Conservation (phyloP, 192 early-diverging fungal genomes). For the Chytriomyces confervae region DNA sequence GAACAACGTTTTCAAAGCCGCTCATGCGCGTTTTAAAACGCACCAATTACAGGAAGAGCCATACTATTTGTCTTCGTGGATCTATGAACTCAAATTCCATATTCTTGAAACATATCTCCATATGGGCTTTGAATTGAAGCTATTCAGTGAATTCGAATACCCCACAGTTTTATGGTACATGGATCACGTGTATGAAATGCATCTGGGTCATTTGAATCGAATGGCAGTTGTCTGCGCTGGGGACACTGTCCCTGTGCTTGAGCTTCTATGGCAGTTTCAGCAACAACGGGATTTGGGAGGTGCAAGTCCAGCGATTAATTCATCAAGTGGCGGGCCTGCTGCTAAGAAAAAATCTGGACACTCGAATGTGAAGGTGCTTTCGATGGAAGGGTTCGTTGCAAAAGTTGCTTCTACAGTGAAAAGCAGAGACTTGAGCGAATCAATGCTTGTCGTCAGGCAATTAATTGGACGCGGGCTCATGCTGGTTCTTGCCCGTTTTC, state of each 20-base stretch:
- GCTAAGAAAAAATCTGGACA: not conserved
- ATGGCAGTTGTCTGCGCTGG: not conserved
- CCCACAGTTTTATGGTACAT: conserved; percentile 33
- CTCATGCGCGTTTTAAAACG: not conserved
- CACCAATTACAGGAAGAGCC: not conserved
- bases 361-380: not conserved
- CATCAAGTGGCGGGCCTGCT: not conserved
- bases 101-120: conserved; percentile 19
- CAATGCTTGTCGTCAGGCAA: conserved; percentile 11
- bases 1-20: not conserved
- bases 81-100: conserved; percentile 30
- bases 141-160: conserved; percentile 37
- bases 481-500: conserved; percentile 4
- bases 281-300: not conserved
- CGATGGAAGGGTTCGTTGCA: conserved; percentile 11
- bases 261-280: conserved; percentile 32
- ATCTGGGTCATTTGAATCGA: conserved; percentile 5
- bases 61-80: conserved; percentile 36
- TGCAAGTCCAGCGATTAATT: not conserved
- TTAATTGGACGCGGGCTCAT: conserved; percentile 22
- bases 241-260: not conserved
- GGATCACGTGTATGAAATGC: conserved; percentile 30
- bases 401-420: not conserved
- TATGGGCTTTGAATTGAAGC: conserved; percentile 39
- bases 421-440: not conserved